phyloP scores from a whole-genome alignment of 148 eudicot species.

The Rhododendron vialii region DNA sequence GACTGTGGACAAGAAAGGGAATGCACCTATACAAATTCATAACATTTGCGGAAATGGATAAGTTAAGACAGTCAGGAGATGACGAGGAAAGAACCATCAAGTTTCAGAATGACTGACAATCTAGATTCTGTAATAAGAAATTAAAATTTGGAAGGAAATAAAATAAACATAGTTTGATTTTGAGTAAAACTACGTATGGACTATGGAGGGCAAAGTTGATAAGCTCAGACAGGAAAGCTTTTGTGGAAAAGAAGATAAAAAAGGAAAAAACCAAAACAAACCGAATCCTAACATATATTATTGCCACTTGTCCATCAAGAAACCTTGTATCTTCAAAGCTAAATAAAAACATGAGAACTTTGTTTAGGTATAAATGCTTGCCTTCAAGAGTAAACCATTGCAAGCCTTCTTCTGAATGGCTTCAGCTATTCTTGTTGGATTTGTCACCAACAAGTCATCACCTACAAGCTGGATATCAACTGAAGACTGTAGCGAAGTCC shows the following conservation, averaged over 20 bases:
- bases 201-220: neutral
- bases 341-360: neutral
- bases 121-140: neutral
- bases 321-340: neutral
- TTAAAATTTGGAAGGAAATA: neutral
- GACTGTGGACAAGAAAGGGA: neutral
- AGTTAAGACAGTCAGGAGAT: neutral
- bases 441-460: constrained; percentile 96
- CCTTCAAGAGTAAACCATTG: constrained; percentile 94
- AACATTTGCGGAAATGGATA: neutral
- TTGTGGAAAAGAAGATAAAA: neutral
- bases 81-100: neutral
- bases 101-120: neutral
- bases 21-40: too few relatives aligned
- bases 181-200: neutral
- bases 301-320: neutral
- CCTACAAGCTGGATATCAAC: constrained; percentile 94
- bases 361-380: constrained; percentile 11
- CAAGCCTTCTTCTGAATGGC: constrained; percentile 88
- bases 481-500: constrained; percentile 76
- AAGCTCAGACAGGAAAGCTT: neutral
- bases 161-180: neutral
- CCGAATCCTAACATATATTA: neutral
- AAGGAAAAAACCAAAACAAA: neutral
- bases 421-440: constrained; percentile 84